These are phyloP conservation scores for Fusarium irregulare DNA, from an alignment of 2,329 filamentous ascomycete species.

Conservation along the genomic window DNA sequence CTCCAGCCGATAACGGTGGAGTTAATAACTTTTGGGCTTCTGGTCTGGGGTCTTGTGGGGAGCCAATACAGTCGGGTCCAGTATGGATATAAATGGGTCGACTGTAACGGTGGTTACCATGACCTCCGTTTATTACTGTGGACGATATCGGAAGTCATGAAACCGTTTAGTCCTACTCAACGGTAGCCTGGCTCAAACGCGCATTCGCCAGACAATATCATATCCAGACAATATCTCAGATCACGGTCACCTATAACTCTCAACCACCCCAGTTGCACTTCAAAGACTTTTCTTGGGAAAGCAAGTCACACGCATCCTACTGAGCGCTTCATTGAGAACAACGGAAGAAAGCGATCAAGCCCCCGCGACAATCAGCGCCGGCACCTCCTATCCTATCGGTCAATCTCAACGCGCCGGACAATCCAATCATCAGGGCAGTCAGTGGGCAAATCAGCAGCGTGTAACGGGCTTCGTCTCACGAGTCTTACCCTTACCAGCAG, in stretches of 20 bases:
- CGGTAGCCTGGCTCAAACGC: constrained; percentile 30
- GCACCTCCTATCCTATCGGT: constrained; percentile 33
- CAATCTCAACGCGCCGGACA: constrained; percentile 32
- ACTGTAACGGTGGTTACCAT: neutral
- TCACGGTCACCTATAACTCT: constrained; percentile 8
- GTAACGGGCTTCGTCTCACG: constrained; percentile 23
- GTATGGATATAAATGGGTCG: neutral
- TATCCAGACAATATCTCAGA: constrained; percentile 30
- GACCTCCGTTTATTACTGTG: constrained; percentile 25
- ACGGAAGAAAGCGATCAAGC: constrained; percentile 9
- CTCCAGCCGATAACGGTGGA: constrained; percentile 40
- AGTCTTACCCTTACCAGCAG: neutral
- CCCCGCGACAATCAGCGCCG: constrained; percentile 21
- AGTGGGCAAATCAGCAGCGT: constrained; percentile 21
- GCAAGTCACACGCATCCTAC: neutral
- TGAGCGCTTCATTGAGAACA: neutral
- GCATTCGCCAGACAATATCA: constrained; percentile 35
- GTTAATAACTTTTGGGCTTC: neutral
- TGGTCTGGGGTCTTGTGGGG: constrained; percentile 24
- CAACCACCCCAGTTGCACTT: constrained; percentile 4
- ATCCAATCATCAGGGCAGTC: constrained; percentile 11
- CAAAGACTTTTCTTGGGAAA: neutral
- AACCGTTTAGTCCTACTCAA: constrained; percentile 17
- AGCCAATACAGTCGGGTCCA: neutral
- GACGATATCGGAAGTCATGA: neutral